Evolutionary conservation across 1,284 basidiomycete genomes (phyloP), one percentile per base, ranked within the genome.

Genomic region (Chiua sp.): DNA sequence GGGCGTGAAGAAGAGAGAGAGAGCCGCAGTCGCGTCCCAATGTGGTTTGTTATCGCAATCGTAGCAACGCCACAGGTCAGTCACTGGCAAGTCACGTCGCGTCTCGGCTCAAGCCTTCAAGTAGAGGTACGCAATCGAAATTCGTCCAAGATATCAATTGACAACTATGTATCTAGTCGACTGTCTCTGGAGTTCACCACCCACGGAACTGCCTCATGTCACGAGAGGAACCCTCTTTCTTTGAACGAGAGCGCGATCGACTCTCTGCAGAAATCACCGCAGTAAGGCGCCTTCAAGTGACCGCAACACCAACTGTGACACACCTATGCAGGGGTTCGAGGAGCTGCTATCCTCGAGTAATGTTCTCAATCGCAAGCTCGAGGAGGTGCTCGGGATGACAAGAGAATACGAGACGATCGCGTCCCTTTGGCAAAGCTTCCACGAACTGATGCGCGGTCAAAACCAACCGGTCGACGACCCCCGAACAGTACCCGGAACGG

Each of bases 331-430:
- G 96, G 90, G 89, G n/a, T 94, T 98, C 68, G 96, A 97, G 70
- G 90, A 93, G 61, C 76, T 97, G 7, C 79, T 98, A 20, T 90
- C 90, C 2, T 87, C 91, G n/a, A 90, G 88, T 59, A 98, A 98
- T 72, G 84, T 85, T n/a, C 78, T 96, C 22, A 98, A 98, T 74
- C 87, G 96, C 59, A 96, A 94, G 70, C 81, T 98, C 6, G 96
- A 98, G 76, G 94, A 98, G 72, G 92, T 94, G 1, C 81, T 93
- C 42, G 91, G 91, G 12, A 96, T 98, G 82, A 95, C 96, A 7
- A 90, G 89, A 63, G 96, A 98, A 78, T 97, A 98, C 73, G 88
- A 91, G 56, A 95, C 92, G 0, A 95, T 98, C 53, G 92, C 94
- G 2, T 80, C 86, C 4, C 81, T 98, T 26, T 98, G 96, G 96